These are phyloP conservation scores for Chaetomium strumarium DNA, from an alignment of 2,329 filamentous ascomycete species.

Conservation along the genomic window DNA sequence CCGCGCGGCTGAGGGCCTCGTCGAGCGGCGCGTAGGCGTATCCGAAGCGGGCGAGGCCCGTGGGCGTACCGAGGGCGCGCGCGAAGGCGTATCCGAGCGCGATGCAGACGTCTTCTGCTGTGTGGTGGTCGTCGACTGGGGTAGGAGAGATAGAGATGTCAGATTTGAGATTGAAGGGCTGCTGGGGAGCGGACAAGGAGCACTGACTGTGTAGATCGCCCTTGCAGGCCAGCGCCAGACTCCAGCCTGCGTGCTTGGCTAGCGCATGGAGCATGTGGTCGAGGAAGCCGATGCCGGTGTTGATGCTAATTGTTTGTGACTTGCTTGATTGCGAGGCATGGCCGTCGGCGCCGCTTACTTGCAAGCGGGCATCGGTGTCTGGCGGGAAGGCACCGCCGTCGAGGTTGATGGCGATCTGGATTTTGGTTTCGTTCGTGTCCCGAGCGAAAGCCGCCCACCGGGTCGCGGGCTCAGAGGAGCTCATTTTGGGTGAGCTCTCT, in stretches of 20 bases:
- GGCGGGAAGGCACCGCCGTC: slow-evolving; percentile 77
- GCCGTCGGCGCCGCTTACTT: slow-evolving; percentile 45
- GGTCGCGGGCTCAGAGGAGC: slow-evolving; percentile 25
- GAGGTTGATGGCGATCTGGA: slow-evolving; percentile 85
- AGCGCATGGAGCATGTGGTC: slow-evolving; percentile 98
- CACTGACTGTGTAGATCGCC: slow-evolving; percentile 84
- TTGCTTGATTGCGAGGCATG: slow-evolving; percentile 83
- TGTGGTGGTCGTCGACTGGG: slow-evolving; percentile 95
- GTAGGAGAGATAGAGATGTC: not conserved
- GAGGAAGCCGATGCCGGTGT: slow-evolving; percentile 93
- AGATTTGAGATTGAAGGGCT: not conserved
- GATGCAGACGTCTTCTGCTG: slow-evolving; percentile 90
- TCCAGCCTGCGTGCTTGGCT: slow-evolving; percentile 95
- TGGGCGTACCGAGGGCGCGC: slow-evolving; percentile 66
- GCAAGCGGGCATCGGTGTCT: slow-evolving; percentile 52
- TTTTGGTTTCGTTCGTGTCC: slow-evolving; percentile 97
- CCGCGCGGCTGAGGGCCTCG: slow-evolving; percentile 87
- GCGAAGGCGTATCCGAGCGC: slow-evolving; percentile 84
- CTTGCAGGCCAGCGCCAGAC: slow-evolving; percentile 71
- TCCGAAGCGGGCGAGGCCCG: slow-evolving; percentile 84
- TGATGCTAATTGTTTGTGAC: slow-evolving; percentile 78
- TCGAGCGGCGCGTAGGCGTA: slow-evolving; percentile 90
- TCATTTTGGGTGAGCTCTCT: slow-evolving; percentile 20
- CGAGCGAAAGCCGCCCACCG: slow-evolving; percentile 76
- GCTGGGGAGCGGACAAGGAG: not conserved